These are phyloP conservation scores for Physcomitrium patens DNA, from an alignment of 225 moss, liverwort and hornwort species.

Conservation along the genomic window DNA sequence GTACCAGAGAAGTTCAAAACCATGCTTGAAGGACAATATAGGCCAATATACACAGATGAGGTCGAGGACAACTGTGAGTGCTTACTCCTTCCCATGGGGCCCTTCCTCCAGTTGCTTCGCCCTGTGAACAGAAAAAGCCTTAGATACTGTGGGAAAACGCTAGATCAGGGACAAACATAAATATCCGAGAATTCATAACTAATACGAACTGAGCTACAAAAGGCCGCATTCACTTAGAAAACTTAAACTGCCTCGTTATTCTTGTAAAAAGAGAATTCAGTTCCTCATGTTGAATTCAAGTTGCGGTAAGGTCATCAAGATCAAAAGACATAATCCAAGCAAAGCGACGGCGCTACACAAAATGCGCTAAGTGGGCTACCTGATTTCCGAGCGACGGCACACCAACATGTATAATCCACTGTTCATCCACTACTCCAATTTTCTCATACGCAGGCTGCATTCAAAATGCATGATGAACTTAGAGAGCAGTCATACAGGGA, in stretches of 20 bases:
- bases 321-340: constrained; percentile 12
- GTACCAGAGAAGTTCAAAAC: not conserved
- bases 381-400: constrained; percentile 91
- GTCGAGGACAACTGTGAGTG: not conserved
- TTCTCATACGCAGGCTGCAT: constrained; percentile 94
- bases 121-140: constrained; percentile 53
- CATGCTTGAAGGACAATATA: constrained; percentile 7
- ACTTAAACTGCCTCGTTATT: too few relatives aligned
- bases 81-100: constrained; percentile 96
- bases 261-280: not conserved
- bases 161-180: not conserved
- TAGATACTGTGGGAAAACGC: constrained; percentile 24
- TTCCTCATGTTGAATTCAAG: constrained; percentile 3
- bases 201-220: not conserved
- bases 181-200: constrained; percentile 6
- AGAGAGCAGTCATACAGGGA: constrained; percentile 8
- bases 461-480: constrained; percentile 21
- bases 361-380: constrained; percentile 40
- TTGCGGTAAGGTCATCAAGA: constrained; percentile 14
- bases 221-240: not conserved
- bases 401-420: constrained; percentile 90
- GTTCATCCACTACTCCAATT: constrained; percentile 98
- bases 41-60: constrained; percentile 1
- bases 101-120: constrained; percentile 72
- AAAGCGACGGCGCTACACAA: not conserved